Base-by-base conservation (phyloP, 169 alveolate species). In the Cryptosporidium viatorum region DNA sequence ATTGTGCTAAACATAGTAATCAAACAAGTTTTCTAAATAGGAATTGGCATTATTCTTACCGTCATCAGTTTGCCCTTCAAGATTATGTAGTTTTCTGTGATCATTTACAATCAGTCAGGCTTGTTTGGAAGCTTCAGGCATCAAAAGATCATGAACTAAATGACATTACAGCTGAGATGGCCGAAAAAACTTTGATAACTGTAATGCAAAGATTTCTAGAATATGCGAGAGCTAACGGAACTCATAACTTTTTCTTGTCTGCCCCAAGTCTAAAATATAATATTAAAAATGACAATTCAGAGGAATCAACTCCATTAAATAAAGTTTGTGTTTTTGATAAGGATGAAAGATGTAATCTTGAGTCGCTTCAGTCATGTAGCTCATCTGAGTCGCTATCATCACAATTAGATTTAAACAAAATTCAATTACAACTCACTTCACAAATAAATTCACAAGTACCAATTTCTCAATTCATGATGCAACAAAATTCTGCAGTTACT, bases 181-280 rank as follows among this genome's bases (percentile, higher is more conserved):
- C 89, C 1, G 89, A 80, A 35, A 59, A 80, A 41, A 80, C 89
- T 7, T 59, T 80, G 62, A 80, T 80, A 26, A 45, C 73, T 12
- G 89, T 80, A 10, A 80, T 80, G 89, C 89, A 80, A 48, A 80
- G 89, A 48, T 62, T 80, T 60, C 39, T 80, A 65, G 89, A 80
- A 50, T 80, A 60, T 29, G 55, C 89, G 6, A 62, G 65, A 59
- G 26, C 62, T 8, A 80, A 60, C 31, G 89, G 89, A 80, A 62
- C 68, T 21, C 45, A 74, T 31, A 80, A 48, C 52, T 41, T 48
- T 37, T 65, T 80, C 16, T 37, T 70, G 37, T 23, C 50, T 18
- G 23, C 50, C 12, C 69, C 69, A 8, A 33, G 12, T 43, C 35
- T 29, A 1, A 23, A 37, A 23, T 26, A 31, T 26, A 70, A 70